Evolutionary conservation across 768 basidiomycete species (phyloP).

Genomic region (Mycena indigotica): DNA sequence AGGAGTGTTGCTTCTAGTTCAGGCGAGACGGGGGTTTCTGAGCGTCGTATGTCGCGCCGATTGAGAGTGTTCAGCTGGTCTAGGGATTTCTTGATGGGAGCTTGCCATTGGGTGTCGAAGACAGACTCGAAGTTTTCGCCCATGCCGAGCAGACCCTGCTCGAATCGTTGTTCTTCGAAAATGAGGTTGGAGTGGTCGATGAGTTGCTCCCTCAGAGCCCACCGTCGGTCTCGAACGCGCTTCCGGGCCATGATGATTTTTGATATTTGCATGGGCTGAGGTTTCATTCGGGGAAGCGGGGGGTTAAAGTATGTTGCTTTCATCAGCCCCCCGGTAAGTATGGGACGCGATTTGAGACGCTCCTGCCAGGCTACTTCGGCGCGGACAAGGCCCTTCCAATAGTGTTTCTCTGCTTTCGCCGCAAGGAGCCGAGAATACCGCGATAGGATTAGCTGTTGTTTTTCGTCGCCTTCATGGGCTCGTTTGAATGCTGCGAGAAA

Average conservation of each 20-base stretch:
- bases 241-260: conserved; percentile 64
- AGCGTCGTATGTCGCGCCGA: conserved; percentile 44
- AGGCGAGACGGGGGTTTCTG: conserved; percentile 44
- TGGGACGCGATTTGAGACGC: conserved; percentile 58
- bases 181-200: conserved; percentile 35
- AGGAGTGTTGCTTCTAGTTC: conserved; percentile 52
- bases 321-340: conserved; percentile 72
- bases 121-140: conserved; percentile 4
- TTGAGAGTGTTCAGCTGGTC: conserved; percentile 36
- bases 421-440: conserved; percentile 64
- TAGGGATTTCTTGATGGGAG: conserved; percentile 35
- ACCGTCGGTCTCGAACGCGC: conserved; percentile 42
- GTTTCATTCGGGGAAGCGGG: conserved; percentile 78
- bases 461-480: conserved; percentile 56
- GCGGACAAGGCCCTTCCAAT: conserved; percentile 47
- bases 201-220: conserved; percentile 36
- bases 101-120: conserved; percentile 36
- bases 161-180: conserved; percentile 30
- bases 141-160: conserved; percentile 18
- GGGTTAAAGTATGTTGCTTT: conserved; percentile 63
- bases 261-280: conserved; percentile 73
- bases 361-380: conserved; percentile 59
- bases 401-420: conserved; percentile 49
- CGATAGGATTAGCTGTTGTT: conserved; percentile 46
- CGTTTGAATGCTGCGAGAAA: conserved; percentile 60